These are phyloP conservation scores for Trametes sanguinea DNA, from an alignment of 768 basidiomycete genomes.

Conservation along the genomic window DNA sequence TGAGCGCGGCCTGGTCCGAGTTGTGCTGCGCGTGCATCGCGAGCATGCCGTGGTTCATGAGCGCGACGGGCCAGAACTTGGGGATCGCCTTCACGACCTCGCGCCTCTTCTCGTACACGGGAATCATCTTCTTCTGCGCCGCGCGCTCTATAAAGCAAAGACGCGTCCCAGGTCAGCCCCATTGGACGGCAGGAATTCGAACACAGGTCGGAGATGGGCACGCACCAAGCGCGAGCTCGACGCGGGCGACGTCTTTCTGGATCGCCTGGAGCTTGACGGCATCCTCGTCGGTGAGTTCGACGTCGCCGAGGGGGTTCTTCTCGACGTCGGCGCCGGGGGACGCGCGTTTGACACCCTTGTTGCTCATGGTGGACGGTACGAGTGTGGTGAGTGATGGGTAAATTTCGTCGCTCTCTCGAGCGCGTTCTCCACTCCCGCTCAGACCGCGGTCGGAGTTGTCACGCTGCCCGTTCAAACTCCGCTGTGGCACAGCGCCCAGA, in stretches of 20 bases:
- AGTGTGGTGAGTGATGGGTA: conserved; percentile 16
- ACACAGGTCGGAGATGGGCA: conserved; percentile 15
- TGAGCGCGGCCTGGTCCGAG: conserved; percentile 79
- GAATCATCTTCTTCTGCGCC: conserved; percentile 54
- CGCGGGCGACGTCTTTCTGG: conserved; percentile 69
- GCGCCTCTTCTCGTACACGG: conserved; percentile 74
- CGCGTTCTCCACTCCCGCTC: conserved; percentile 18
- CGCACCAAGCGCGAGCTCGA: conserved; percentile 74
- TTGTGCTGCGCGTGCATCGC: conserved; percentile 68
- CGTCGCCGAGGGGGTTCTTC: conserved; percentile 63
- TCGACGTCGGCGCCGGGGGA: conserved; percentile 79
- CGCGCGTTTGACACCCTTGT: conserved; percentile 58
- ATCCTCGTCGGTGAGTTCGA: conserved; percentile 72
- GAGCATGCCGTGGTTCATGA: conserved; percentile 71
- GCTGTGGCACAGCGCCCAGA: conserved; percentile 20
- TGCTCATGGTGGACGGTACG: conserved; percentile 27
- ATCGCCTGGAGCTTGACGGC: conserved; percentile 65
- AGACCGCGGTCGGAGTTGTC: conserved; percentile 23
- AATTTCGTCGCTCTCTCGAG: conserved; percentile 19
- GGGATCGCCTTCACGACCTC: conserved; percentile 62
- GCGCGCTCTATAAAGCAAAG: conserved; percentile 54
- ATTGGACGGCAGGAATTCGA: neutral
- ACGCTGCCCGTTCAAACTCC: conserved; percentile 22
- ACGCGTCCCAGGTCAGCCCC: conserved; percentile 7
- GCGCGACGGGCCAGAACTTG: conserved; percentile 85